Base-by-base conservation (phyloP, 2,329 filamentous ascomycete genomes). In the Calonectria hawksworthii region DNA sequence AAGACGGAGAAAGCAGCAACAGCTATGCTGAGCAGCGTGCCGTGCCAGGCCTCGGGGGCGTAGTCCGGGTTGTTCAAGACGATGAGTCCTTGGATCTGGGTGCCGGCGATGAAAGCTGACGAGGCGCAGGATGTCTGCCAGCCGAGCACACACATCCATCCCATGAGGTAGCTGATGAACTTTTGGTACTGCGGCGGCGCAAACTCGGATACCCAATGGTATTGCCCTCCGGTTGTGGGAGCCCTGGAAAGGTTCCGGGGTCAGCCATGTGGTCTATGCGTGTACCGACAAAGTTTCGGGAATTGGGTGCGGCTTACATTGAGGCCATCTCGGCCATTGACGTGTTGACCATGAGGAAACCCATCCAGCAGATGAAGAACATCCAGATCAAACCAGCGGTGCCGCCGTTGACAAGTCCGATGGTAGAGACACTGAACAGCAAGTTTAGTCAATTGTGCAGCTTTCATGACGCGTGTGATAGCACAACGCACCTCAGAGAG, bases 181-280 rank as follows among this genome's bases (percentile, higher is more conserved):
- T 88, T 90, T 76, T 91, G 89, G 67, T 86, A 85, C 54, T 83
- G 81, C 0, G 81, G 83, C 0, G 89, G 87, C 0, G 89, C 86
- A 74, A 91, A 90, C 66, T 90, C 89, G 1, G 87, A 90, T 1
- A 91, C 89, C 89, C 89, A 91, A 76, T 91, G 89, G 75, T 91
- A 92, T 77, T 92, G 90, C 1, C 90, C 90, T 28, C 90, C 90
- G 9, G 87, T 87, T 0, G 89, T 92, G 0, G 90, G 90, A 3
- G 89, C 89, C 78, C 78, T 80, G 21, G 0, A 41, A 14, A 38
- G 10, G 10, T 16, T 1, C 28, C 61, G 2, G 34, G 0, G 68
- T 76, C 0, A 79, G 51, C 14, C 16, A 50, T n/a, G 9, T 18
- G 7, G 4, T 1, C 2, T 11, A 56, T 30, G n/a, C 18, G 30